Evolutionary conservation across 2,329 filamentous ascomycete genomes (phyloP), one percentile per base, ranked within the genome.

Genomic region (Pseudogymnoascus sp.): DNA sequence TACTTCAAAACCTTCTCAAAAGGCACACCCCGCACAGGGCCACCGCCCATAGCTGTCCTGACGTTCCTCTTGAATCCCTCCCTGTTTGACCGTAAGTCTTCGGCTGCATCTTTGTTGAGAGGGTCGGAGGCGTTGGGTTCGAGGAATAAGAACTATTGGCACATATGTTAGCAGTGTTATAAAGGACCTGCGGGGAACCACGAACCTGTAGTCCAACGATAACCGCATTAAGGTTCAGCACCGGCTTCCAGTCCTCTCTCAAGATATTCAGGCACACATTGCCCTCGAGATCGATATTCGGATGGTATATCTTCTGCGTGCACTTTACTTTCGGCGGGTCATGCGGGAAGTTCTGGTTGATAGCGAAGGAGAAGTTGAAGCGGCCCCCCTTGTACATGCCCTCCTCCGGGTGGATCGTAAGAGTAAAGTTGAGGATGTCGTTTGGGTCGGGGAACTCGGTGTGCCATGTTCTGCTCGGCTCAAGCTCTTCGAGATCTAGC

Each of bases 191-290:
- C 18, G 16, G 38, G 21, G 23, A 40, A 41, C 33, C 41, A 72
- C 79, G 45, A 78, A 91, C 88, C 84, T 93, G 91, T 73, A 99
- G 78, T 43, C 95, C 95, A 61, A 97, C 92, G 69, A 99, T 95
- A 41, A 97, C 92, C 14, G 95, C 93, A 73, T 97, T 97, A 74
- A 99, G 77, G 75, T 97, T 97, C 73, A 99, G 79, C 49, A 99
- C 95, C 0, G 95, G 95, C 81, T 97, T 99, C 95, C 95, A 99
- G 79, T 99, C 95, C 79, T 99, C 95, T 65, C 95, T 83, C 72
- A 99, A 77, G 71, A 99, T 99, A 75, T 99, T 99, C 72, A 99
- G 79, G 80, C 95, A 99, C 66, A 99, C 93, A 74, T 99, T 99
- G 69, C 95, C 95, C 75, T 97, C 91, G 41, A 96, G 83, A 73